Evolutionary conservation across 148 eudicot genomes (phyloP).

Genomic region (Nepenthes gracilis): DNA sequence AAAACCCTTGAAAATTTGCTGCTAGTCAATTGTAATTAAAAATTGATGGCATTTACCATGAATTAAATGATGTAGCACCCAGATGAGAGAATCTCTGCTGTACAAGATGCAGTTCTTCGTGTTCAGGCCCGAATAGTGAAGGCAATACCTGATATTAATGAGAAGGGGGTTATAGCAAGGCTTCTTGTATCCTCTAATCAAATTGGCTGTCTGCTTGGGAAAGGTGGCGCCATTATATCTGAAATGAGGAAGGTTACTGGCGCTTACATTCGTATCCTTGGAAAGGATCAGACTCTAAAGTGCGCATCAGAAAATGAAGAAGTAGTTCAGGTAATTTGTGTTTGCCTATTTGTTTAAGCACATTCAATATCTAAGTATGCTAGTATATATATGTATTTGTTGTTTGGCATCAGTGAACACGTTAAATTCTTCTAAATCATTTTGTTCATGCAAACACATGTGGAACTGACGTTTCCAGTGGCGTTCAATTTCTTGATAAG

Average conservation of each 20-base stretch:
- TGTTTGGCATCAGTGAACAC: too few species aligned
- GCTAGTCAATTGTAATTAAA: background rate
- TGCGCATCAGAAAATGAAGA: slow-evolving; percentile 71
- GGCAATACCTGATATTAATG: slow-evolving; percentile 58
- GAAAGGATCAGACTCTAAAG: slow-evolving; percentile 74
- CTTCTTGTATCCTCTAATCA: slow-evolving; percentile 77
- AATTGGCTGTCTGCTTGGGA: slow-evolving; percentile 94
- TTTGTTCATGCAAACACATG: too few species aligned
- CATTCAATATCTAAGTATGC: background rate
- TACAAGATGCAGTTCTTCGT: slow-evolving; percentile 89
- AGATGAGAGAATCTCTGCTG: slow-evolving; percentile 67
- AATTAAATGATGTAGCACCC: slow-evolving; percentile 55
- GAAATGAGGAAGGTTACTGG: slow-evolving; percentile 93
- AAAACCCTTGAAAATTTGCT: background rate
- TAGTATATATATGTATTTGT: background rate
- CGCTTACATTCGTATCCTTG: slow-evolving; percentile 75
- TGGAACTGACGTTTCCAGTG: too few species aligned
- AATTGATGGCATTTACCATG: slow-evolving; percentile 5
- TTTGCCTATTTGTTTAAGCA: background rate
- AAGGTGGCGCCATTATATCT: slow-evolving; percentile 77
- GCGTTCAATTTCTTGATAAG: too few species aligned
- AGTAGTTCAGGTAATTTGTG: slow-evolving; percentile 65
- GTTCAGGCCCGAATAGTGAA: slow-evolving; percentile 58
- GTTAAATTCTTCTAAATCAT: too few species aligned
- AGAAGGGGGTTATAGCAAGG: slow-evolving; percentile 47